Evolutionary conservation across 1,139 yeast genomes (phyloP), one percentile per base, ranked within the genome.

Genomic region (Lodderomyces beijingensis): DNA sequence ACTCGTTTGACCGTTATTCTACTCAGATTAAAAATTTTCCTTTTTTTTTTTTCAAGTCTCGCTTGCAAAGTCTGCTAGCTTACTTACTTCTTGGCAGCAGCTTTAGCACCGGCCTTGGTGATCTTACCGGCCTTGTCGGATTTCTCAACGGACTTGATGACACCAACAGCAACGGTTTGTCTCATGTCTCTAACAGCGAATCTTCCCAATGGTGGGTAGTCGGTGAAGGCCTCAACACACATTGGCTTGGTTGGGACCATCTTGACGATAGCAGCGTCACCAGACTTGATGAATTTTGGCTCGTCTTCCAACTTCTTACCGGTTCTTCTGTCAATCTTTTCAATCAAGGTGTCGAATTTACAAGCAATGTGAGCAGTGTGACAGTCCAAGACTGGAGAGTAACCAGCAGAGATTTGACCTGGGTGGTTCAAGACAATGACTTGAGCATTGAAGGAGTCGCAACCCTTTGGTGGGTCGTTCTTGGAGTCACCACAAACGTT

Each of bases 101-200:
- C 96, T 88, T 91, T 91, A 64, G 74, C 80, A 69, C 97, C 97
- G 73, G 98, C 94, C 89, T 91, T 91, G 91, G 98, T 91, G 60
- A 91, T 96, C 91, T 91, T 91, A 78, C 94, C 95, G 61, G 87
- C 86, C 74, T 77, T 79, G 76, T 82, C 93, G 51, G 93, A 65
- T 86, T 91, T 91, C 66, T 79, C 96, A 62, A 91, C 97, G 56
- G 93, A 74, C 86, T 89, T 89, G 91, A 89, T 87, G 68, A 89
- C 96, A 87, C 96, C 97, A 69, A 89, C 96, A 66, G 96, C 96
- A 61, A 89, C 97, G 56, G 96, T 88, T 76, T 87, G 96, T 83
- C 96, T 86, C 96, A 88, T 88, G 75, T 88, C 96, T 83, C 96
- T 91, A 79, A 88, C 96, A 65, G 96, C 96, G 79, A 88, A 88